These are phyloP conservation scores for Alternaria viburni DNA, from an alignment of 2,329 filamentous ascomycete genomes.

Conservation along the genomic window DNA sequence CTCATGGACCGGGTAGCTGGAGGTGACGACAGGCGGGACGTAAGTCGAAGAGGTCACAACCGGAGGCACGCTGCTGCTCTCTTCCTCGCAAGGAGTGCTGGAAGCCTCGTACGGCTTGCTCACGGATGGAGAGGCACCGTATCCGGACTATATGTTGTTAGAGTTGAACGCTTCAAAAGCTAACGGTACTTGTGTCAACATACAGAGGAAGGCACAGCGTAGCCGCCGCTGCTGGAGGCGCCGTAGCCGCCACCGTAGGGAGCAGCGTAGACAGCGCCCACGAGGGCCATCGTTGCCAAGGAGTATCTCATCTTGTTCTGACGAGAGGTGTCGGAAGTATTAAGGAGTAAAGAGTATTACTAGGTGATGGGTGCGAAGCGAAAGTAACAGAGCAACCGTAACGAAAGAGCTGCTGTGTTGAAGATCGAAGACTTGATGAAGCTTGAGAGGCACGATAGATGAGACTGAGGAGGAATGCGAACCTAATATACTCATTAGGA, in stretches of 20 bases:
- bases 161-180: background rate
- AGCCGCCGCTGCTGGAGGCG: background rate
- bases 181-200: background rate
- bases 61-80: background rate
- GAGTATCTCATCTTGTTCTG: slow-evolving; percentile 39
- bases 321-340: slow-evolving; percentile 14
- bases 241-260: slow-evolving; percentile 5
- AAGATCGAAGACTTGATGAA: background rate
- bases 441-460: background rate
- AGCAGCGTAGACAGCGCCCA: slow-evolving; percentile 36
- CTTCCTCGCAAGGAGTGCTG: slow-evolving; percentile 7
- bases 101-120: background rate
- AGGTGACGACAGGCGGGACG: background rate
- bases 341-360: slow-evolving; percentile 16
- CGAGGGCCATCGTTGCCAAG: slow-evolving; percentile 39
- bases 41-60: background rate
- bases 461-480: slow-evolving; percentile 21
- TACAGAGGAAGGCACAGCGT: background rate
- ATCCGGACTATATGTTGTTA: background rate
- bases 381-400: slow-evolving; percentile 45
- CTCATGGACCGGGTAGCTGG: background rate
- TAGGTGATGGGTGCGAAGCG: slow-evolving; percentile 30
- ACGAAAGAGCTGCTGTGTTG: slow-evolving; percentile 45
- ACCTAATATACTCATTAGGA: slow-evolving; percentile 33
- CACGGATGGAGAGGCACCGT: background rate